phyloP scores from a whole-genome alignment of 352 stramenopile species.

The Chrysophaeum taylorii region DNA sequence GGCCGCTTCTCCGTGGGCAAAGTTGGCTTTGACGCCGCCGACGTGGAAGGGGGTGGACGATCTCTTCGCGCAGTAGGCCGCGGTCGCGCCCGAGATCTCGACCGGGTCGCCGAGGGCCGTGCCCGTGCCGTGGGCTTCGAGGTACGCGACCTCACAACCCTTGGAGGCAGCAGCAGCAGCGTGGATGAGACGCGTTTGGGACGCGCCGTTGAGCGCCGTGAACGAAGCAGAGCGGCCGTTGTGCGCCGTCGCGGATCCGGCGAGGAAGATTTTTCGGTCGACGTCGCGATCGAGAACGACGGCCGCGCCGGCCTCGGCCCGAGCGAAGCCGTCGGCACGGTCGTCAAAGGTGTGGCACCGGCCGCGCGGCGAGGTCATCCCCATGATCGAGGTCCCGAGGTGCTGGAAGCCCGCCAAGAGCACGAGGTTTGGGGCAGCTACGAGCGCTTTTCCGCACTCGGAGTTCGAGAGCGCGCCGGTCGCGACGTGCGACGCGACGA shows the following conservation, averaged over 20 bases:
- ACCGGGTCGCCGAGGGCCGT: not conserved
- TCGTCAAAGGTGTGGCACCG: slow-evolving; percentile 10
- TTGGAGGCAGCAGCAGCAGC: not conserved
- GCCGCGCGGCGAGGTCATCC: slow-evolving; percentile 1
- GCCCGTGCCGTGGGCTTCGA: not conserved
- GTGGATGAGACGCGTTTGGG: not conserved
- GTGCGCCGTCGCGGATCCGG: not conserved
- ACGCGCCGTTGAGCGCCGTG: not conserved
- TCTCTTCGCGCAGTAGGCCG: too few relatives aligned
- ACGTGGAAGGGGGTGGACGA: too few relatives aligned
- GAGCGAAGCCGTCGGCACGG: not conserved
- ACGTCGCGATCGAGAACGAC: not conserved
- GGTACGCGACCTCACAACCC: not conserved
- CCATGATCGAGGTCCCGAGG: too few relatives aligned
- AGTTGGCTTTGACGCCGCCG: not conserved
- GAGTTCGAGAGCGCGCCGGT: too few relatives aligned
- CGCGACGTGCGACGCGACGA: not conserved
- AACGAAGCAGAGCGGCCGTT: not conserved
- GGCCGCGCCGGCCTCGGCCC: not conserved
- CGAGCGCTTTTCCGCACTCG: too few relatives aligned
- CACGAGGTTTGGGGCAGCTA: too few relatives aligned
- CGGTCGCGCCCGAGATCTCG: not conserved
- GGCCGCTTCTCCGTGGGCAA: not conserved
- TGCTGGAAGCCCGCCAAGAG: too few relatives aligned
- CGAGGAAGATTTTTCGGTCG: not conserved